Conservation (phyloP, 345 rosid species). For the Cardamine occulta region DNA sequence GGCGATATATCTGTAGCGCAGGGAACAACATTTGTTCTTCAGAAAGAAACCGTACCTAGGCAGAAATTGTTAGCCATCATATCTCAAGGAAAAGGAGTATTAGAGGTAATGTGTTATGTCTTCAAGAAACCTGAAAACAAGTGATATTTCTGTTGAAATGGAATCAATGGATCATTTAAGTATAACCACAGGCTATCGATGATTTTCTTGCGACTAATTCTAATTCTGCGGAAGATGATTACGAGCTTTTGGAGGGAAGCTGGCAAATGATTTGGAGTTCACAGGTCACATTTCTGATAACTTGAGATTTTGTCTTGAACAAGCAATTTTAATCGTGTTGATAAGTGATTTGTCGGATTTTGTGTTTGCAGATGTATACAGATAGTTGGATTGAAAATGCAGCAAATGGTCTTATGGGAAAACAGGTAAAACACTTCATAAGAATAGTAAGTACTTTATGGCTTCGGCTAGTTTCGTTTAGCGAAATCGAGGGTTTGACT, state of each 20-base stretch:
- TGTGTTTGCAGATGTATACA: slow-evolving; percentile 65
- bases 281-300: slow-evolving; percentile 54
- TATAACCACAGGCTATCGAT: slow-evolving; percentile 64
- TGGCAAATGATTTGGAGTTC: slow-evolving; percentile 99
- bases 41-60: slow-evolving; percentile 82
- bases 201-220: slow-evolving; percentile 55
- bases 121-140: slow-evolving; percentile 1
- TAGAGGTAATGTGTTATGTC: slow-evolving; percentile 55
- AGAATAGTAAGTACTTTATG: neutral
- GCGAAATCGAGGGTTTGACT: slow-evolving; percentile 11
- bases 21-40: slow-evolving; percentile 97
- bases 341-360: neutral
- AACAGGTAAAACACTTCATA: slow-evolving; percentile 56
- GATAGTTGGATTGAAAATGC: slow-evolving; percentile 98
- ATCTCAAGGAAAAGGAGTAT: slow-evolving; percentile 57
- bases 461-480: slow-evolving; percentile 8
- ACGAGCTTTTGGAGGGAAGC: slow-evolving; percentile 74
- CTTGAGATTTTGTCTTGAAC: neutral
- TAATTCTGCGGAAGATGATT: slow-evolving; percentile 46
- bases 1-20: slow-evolving; percentile 65
- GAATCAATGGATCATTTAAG: slow-evolving; percentile 23
- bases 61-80: slow-evolving; percentile 74
- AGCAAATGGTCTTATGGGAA: slow-evolving; percentile 93
- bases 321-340: neutral
- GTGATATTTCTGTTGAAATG: neutral